These are phyloP conservation scores for Stagonosporopsis vannaccii DNA, from an alignment of 2,329 filamentous ascomycete genomes.

Conservation along the genomic window DNA sequence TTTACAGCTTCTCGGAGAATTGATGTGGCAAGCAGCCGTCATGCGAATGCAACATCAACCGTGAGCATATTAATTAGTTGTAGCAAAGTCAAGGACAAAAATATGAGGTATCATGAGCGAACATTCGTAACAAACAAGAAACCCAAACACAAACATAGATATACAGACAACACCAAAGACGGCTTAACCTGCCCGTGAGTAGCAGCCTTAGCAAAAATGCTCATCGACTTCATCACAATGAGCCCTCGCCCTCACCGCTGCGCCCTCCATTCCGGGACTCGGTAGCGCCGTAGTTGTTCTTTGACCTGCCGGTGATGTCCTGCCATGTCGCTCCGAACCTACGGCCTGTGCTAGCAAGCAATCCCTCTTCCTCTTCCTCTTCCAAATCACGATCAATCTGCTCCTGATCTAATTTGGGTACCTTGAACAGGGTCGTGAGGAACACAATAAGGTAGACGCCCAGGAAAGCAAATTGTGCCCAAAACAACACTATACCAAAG, in stretches of 20 bases:
- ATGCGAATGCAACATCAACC: too few relatives aligned
- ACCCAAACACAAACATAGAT: background rate
- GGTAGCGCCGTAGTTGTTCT: conserved; percentile 42
- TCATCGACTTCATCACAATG: background rate
- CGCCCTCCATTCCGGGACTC: conserved; percentile 32
- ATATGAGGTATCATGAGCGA: conserved; percentile 13
- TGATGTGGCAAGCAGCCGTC: too few relatives aligned
- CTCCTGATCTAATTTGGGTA: conserved; percentile 77
- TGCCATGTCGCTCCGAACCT: conserved; percentile 88
- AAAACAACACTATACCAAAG: conserved; percentile 92
- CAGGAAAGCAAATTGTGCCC: conserved; percentile 93
- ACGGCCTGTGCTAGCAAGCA: conserved; percentile 82
- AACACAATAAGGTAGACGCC: conserved; percentile 84
- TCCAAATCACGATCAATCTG: conserved; percentile 89
- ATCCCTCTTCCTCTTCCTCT: conserved; percentile 89
- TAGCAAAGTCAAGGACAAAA: background rate
- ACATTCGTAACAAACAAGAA: background rate
- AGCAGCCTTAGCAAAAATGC: background rate
- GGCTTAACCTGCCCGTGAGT: too few relatives aligned
- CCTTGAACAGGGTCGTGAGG: conserved; percentile 77
- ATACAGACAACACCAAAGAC: background rate
- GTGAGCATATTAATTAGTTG: background rate
- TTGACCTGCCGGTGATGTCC: conserved; percentile 73
- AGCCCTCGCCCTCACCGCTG: conserved; percentile 15
- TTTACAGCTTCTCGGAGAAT: too few relatives aligned